A percentile compares a stretch with the other conserved stretches of the same genome.
Evolutionary conservation across 2,329 filamentous ascomycete species (phyloP).

Genomic region (Colletotrichum sp.): DNA sequence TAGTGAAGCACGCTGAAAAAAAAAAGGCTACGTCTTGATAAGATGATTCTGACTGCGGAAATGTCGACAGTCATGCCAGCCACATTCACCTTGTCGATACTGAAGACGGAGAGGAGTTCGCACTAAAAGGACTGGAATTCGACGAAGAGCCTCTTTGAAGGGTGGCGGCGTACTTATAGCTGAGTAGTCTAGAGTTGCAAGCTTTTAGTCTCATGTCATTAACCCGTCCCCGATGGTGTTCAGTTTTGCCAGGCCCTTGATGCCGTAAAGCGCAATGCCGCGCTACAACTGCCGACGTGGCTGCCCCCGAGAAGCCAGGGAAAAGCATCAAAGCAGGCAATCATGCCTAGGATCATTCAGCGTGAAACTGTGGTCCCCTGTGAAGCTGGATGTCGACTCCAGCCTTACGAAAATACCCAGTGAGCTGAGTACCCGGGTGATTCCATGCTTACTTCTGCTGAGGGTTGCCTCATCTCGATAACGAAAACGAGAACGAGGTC

Average conservation of each 20-base stretch:
- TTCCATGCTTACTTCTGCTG: background rate
- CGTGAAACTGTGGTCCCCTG: background rate
- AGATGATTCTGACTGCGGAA: background rate
- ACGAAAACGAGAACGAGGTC: background rate
- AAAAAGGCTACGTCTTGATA: too few relatives aligned
- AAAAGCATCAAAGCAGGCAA: background rate
- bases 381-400: background rate
- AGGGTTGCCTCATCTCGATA: background rate
- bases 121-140: background rate
- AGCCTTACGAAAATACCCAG: background rate
- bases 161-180: too few relatives aligned
- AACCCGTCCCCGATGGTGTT: background rate
- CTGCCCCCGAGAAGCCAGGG: too few relatives aligned
- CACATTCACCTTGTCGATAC: background rate
- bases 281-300: too few relatives aligned
- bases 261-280: too few relatives aligned
- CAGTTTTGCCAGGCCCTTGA: background rate
- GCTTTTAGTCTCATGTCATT: background rate
- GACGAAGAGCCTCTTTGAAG: background rate
- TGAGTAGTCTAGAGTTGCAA: too few relatives aligned
- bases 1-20: too few relatives aligned
- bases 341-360: background rate
- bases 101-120: background rate
- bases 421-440: background rate
- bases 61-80: background rate